These are phyloP conservation scores for Sherardia arvensis DNA, from an alignment of 257 asterid genomes.

Conservation along the genomic window DNA sequence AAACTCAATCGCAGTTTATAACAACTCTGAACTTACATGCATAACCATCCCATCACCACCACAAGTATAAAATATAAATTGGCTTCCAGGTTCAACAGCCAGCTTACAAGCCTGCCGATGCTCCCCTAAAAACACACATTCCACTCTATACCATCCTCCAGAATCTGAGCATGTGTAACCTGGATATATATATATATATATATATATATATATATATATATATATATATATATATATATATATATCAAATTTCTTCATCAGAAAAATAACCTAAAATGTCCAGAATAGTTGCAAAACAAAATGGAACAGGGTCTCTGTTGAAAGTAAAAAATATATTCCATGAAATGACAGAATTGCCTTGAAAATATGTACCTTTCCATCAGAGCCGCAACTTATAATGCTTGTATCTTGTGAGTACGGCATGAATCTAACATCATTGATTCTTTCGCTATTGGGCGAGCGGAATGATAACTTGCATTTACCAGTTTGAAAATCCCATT, in stretches of 20 bases:
- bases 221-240: no score
- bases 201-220: no score
- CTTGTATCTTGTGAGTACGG: slow-evolving; percentile 67
- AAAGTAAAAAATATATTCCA: no score
- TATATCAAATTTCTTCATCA: neutral
- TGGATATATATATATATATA: no score
- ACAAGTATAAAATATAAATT: slow-evolving; percentile 71
- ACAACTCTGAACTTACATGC: slow-evolving; percentile 46
- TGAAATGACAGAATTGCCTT: no score
- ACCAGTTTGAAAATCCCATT: slow-evolving; percentile 95
- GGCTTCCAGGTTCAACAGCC: slow-evolving; percentile 87
- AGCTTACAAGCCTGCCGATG: slow-evolving; percentile 69
- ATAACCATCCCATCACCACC: slow-evolving; percentile 90
- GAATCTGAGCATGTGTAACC: slow-evolving; percentile 77
- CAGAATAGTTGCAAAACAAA: neutral
- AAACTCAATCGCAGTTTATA: neutral
- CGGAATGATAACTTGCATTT: slow-evolving; percentile 43
- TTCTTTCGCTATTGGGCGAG: slow-evolving; percentile 66
- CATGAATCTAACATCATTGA: slow-evolving; percentile 83
- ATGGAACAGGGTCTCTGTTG: neutral
- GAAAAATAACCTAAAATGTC: neutral
- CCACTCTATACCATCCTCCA: slow-evolving; percentile 51
- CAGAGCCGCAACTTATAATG: slow-evolving; percentile 87
- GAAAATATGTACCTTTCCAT: slow-evolving; percentile 83
- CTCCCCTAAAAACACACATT: slow-evolving; percentile 42